A percentile compares a stretch with the other conserved stretches of the same genome.
phyloP scores from a whole-genome alignment of 169 alveolate species.

The Plasmodium ovale region DNA sequence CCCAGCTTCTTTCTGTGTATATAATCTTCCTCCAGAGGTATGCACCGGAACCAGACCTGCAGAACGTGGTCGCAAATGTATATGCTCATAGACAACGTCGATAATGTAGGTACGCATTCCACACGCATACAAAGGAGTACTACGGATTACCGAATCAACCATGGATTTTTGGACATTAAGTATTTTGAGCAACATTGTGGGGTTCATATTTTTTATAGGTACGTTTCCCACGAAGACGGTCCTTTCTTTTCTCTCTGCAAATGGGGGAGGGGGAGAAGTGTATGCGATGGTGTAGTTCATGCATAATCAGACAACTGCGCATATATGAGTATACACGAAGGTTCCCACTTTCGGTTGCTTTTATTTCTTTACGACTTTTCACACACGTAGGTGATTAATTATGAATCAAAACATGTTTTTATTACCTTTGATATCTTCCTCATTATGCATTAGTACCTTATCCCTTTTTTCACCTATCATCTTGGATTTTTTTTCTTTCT shows the following conservation, averaged over 20 bases:
- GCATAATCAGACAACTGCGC: neutral
- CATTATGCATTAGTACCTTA: neutral
- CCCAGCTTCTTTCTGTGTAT: conserved; percentile 30
- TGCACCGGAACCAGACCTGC: conserved; percentile 34
- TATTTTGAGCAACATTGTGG: conserved; percentile 15
- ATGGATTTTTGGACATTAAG: conserved; percentile 8
- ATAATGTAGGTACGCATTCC: neutral
- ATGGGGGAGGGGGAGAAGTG: neutral
- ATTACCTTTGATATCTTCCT: neutral
- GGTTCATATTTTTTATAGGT: conserved; percentile 14
- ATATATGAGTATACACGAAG: neutral
- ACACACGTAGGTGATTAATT: neutral
- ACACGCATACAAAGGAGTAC: neutral
- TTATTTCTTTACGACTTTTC: neutral
- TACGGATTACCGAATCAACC: conserved; percentile 34
- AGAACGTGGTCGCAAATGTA: neutral
- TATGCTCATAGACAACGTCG: neutral
- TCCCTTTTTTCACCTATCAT: neutral
- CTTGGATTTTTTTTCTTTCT: neutral
- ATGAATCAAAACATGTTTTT: neutral
- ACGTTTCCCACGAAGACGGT: conserved; percentile 59
- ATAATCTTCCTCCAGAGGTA: conserved; percentile 53
- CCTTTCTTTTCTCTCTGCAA: conserved; percentile 20
- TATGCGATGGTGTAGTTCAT: no score
- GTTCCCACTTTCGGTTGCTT: no score